Conservation (phyloP, 345 rosid species). For the Atalantia buxifolia region DNA sequence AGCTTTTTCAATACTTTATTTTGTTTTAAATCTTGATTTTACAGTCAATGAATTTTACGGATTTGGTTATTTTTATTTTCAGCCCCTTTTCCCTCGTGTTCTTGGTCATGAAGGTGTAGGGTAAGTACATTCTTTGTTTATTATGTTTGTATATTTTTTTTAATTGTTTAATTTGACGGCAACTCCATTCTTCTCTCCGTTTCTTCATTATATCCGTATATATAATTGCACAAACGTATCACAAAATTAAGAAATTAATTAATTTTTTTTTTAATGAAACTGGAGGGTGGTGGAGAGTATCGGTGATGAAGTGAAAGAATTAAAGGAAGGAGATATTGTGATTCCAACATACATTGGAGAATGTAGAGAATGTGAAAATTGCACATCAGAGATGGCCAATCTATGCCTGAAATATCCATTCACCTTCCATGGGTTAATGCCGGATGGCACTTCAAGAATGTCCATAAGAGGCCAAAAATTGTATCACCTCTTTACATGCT, state of each 20-base stretch:
- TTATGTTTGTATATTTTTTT: too few species aligned
- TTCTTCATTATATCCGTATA: too few species aligned
- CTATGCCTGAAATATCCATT: slow-evolving; percentile 46
- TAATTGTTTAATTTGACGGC: too few species aligned
- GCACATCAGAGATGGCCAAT: slow-evolving; percentile 42
- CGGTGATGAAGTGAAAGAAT: slow-evolving; percentile 50
- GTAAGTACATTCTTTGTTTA: slow-evolving; percentile 23
- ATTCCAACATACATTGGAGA: slow-evolving; percentile 50
- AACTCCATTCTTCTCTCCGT: too few species aligned
- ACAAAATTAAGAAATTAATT: too few species aligned
- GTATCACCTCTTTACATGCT: slow-evolving; percentile 46
- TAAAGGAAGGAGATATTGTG: slow-evolving; percentile 58
- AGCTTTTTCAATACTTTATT: background rate
- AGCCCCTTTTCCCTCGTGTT: slow-evolving; percentile 61
- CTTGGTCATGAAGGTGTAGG: slow-evolving; percentile 86
- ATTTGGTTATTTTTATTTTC: background rate
- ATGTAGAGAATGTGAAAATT: slow-evolving; percentile 59
- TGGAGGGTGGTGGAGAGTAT: slow-evolving; percentile 42
- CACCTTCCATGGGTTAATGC: slow-evolving; percentile 30
- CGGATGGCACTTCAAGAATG: slow-evolving; percentile 59
- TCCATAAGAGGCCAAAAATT: slow-evolving; percentile 41
- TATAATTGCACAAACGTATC: too few species aligned
- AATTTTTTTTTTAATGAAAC: too few species aligned
- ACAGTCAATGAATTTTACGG: background rate
- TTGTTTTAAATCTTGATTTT: background rate